These are phyloP conservation scores for Aspergillus egyptiacus DNA, from an alignment of 495 filamentous ascomycete genomes.

Conservation along the genomic window DNA sequence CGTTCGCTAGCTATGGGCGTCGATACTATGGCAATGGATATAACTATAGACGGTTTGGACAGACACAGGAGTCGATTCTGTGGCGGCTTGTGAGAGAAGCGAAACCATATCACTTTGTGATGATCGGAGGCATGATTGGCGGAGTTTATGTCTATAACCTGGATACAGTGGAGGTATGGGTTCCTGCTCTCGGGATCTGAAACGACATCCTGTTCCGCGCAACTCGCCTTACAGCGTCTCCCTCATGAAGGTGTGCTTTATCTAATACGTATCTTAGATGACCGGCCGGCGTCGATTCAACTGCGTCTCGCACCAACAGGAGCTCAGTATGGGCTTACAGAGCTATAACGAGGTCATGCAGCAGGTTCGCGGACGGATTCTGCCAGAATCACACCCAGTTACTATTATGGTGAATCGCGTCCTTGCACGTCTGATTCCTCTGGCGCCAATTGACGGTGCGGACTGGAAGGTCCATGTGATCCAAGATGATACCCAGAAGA, in stretches of 20 bases:
- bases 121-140: conserved; percentile 25
- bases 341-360: conserved; percentile 47
- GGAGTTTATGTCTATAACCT: conserved; percentile 66
- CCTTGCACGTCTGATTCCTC: conserved; percentile 64
- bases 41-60: conserved; percentile 32
- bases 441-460: conserved; percentile 53
- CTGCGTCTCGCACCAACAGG: conserved; percentile 51
- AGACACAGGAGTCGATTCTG: conserved; percentile 13
- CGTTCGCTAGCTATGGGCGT: conserved; percentile 19
- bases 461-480: conserved; percentile 87
- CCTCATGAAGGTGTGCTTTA: background rate
- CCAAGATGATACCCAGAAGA: conserved; percentile 53
- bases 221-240: background rate
- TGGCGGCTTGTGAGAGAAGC: conserved; percentile 16
- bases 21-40: conserved; percentile 11
- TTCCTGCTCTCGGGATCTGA: too few relatives aligned
- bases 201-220: background rate
- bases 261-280: conserved; percentile 29
- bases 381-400: conserved; percentile 47
- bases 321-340: conserved; percentile 48
- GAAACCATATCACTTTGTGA: conserved; percentile 31
- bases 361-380: conserved; percentile 40
- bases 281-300: conserved; percentile 80
- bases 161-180: conserved; percentile 63
- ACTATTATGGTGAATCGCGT: conserved; percentile 58